These are phyloP conservation scores for Anisodus tanguticus DNA, from an alignment of 257 asterid genomes.

Conservation along the genomic window DNA sequence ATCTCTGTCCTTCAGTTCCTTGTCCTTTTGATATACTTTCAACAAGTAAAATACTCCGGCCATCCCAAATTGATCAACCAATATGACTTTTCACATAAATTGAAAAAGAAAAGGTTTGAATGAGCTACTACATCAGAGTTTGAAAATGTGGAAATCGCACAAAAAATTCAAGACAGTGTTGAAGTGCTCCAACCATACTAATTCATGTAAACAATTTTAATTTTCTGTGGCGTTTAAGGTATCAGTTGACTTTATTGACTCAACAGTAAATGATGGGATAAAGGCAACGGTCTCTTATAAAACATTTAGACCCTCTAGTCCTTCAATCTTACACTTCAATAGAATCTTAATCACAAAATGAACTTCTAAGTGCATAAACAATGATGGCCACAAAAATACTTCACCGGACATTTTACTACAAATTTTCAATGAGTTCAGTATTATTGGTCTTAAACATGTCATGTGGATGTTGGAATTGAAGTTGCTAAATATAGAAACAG, in stretches of 20 bases:
- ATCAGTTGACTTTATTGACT: neutral
- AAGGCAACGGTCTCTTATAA: neutral
- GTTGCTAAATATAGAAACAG: neutral
- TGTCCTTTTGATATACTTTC: conserved; percentile 2
- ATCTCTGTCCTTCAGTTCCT: neutral
- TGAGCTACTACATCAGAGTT: neutral
- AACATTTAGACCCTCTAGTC: neutral
- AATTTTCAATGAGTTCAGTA: neutral
- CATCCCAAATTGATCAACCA: neutral
- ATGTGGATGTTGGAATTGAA: neutral
- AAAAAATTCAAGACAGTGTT: neutral
- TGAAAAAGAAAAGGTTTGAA: neutral
- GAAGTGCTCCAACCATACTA: neutral
- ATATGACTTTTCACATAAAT: neutral
- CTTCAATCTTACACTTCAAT: conserved; percentile 8
- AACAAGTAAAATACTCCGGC: neutral
- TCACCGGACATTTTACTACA: neutral
- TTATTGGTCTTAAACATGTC: neutral
- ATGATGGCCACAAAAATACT: neutral
- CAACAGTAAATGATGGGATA: neutral
- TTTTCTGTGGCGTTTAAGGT: neutral
- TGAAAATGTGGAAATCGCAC: neutral
- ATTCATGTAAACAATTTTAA: neutral
- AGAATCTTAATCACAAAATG: neutral
- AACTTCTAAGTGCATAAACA: neutral